Conservation (phyloP, 1,139 yeast species). For the Pichia sp. region DNA sequence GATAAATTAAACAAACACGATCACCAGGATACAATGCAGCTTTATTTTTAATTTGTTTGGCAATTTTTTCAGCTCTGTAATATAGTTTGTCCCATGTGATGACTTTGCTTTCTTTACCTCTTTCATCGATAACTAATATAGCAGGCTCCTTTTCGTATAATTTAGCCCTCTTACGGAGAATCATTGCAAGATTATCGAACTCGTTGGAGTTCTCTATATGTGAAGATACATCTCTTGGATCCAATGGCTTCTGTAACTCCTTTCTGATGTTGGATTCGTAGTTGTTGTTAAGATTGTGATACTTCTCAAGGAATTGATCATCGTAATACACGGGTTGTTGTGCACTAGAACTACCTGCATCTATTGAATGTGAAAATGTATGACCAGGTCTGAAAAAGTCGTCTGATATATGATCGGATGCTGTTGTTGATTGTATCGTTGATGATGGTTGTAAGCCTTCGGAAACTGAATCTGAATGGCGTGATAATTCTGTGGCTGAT, state of each 20-base stretch:
- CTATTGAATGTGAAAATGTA: slow-evolving; percentile 8
- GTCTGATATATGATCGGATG: slow-evolving; percentile 9
- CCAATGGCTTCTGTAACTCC: slow-evolving; percentile 52
- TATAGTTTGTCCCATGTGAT: slow-evolving; percentile 93
- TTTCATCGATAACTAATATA: slow-evolving; percentile 65
- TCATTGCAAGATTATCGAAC: slow-evolving; percentile 64
- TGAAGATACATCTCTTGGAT: slow-evolving; percentile 51
- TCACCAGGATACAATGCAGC: slow-evolving; percentile 75
- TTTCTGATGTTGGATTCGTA: slow-evolving; percentile 18
- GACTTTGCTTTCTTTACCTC: slow-evolving; percentile 74
- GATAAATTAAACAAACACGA: slow-evolving; percentile 80
- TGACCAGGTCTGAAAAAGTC: slow-evolving; percentile 16
- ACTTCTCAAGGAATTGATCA: slow-evolving; percentile 13
- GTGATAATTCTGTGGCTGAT: not conserved
- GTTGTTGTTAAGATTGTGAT: slow-evolving; percentile 8
- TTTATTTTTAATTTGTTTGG: slow-evolving; percentile 78
- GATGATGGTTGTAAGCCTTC: not conserved
- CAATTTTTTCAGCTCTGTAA: slow-evolving; percentile 80
- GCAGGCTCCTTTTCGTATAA: slow-evolving; percentile 69
- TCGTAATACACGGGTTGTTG: slow-evolving; percentile 11
- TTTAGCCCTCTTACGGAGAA: slow-evolving; percentile 70
- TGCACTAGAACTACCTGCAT: slow-evolving; percentile 11
- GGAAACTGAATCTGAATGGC: not conserved
- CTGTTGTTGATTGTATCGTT: not conserved
- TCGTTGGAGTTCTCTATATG: slow-evolving; percentile 29